A percentile compares a stretch with the other conserved stretches of the same genome.
phyloP scores from a whole-genome alignment of 257 asterid genomes.

The Capsicum chinense region DNA sequence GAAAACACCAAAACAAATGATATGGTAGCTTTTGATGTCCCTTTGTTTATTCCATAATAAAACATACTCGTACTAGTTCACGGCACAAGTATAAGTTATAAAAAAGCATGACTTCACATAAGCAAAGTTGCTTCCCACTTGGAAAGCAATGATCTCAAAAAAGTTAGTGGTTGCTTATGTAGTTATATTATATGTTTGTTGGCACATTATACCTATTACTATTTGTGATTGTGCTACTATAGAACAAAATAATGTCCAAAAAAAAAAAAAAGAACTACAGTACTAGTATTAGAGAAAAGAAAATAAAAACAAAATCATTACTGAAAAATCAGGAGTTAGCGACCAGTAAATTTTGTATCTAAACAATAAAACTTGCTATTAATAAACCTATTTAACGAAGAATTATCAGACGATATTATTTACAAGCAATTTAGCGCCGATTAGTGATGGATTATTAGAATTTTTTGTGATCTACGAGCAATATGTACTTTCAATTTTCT shows the following conservation, averaged over 20 bases:
- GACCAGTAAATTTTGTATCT: neutral
- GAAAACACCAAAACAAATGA: neutral
- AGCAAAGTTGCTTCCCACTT: constrained; percentile 27
- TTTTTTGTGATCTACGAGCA: neutral
- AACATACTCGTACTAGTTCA: neutral
- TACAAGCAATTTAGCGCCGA: no score
- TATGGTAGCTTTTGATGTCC: neutral
- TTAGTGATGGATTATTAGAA: neutral
- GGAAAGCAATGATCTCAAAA: constrained; percentile 26
- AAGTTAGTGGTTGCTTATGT: constrained; percentile 26
- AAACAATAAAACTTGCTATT: neutral
- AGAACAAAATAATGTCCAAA: constrained; percentile 9
- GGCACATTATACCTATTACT: constrained; percentile 7
- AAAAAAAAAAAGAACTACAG: neutral
- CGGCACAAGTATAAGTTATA: neutral
- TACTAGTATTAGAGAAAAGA: neutral
- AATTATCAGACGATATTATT: no score
- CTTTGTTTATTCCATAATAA: no score
- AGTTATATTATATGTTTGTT: neutral
- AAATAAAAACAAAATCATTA: neutral
- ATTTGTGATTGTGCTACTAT: neutral
- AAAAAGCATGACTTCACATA: constrained; percentile 8
- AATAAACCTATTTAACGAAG: no score
- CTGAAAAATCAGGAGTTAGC: neutral
- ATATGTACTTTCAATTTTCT: neutral